Percentiles rank a stretch among this genome's conserved stretches.
Evolutionary conservation across 2,329 filamentous ascomycete genomes (phyloP).

Genomic region (Sarocladium oryzae): DNA sequence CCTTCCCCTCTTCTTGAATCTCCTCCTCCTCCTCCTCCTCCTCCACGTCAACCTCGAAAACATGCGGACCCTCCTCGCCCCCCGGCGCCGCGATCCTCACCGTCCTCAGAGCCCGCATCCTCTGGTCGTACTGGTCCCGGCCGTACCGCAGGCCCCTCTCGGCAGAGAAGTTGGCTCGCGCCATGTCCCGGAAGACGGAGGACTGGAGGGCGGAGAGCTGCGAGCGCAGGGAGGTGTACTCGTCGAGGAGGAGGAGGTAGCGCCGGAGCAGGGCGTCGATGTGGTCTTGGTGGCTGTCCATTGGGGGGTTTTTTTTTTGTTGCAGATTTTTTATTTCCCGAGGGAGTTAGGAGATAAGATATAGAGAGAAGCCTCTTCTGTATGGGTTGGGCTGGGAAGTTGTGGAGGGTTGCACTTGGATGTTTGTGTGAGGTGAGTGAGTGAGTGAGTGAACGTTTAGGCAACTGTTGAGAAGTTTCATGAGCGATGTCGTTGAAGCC

Average conservation of each 20-base stretch:
- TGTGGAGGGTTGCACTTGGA: too few species aligned
- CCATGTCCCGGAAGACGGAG: constrained; percentile 52
- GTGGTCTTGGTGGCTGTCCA: constrained; percentile 23
- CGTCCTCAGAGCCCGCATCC: constrained; percentile 57
- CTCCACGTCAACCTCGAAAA: neutral
- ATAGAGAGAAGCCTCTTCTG: too few species aligned
- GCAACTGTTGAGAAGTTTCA: too few species aligned
- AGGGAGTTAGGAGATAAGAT: too few species aligned
- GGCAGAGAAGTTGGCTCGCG: constrained; percentile 71
- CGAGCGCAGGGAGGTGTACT: constrained; percentile 55
- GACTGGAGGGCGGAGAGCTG: constrained; percentile 48
- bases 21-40: constrained; percentile 13
- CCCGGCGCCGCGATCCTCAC: constrained; percentile 21
- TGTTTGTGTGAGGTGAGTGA: too few species aligned
- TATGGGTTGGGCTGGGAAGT: too few species aligned
- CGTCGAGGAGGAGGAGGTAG: constrained; percentile 60
- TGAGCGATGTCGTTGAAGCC: too few species aligned
- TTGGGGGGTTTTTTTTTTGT: constrained; percentile 13
- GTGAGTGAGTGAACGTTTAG: too few species aligned
- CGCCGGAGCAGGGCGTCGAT: constrained; percentile 59
- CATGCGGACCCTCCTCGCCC: constrained; percentile 9
- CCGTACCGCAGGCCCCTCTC: constrained; percentile 59
- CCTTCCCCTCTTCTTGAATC: constrained; percentile 9
- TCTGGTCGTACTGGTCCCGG: constrained; percentile 63
- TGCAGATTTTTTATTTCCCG: too few species aligned